Conservation (phyloP, 192 early-diverging fungal genomes). For the Ambispora gerdemannii region DNA sequence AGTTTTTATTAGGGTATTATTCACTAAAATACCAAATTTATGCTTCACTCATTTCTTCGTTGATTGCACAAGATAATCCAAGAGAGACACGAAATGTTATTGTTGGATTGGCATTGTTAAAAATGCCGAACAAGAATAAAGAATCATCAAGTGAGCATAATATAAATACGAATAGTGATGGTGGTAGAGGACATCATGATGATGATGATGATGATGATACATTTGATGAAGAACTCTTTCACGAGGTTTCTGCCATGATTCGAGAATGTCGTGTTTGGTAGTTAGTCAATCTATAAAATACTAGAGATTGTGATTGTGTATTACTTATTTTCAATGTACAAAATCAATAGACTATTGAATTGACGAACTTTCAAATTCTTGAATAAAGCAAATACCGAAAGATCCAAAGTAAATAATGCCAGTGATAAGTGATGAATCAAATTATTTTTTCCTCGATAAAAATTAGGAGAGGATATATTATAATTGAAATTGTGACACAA, state of each 20-base stretch:
- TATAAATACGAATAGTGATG: conserved; percentile 32
- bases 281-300: too few species aligned
- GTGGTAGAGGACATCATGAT: conserved; percentile 19
- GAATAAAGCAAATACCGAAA: too few species aligned
- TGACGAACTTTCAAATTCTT: too few species aligned
- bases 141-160: conserved; percentile 6
- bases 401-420: too few species aligned
- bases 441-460: too few species aligned
- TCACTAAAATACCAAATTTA: conserved; percentile 51
- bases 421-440: too few species aligned
- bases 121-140: neutral
- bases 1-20: conserved; percentile 45
- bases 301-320: too few species aligned
- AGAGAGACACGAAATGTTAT: conserved; percentile 45
- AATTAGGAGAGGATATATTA: too few species aligned
- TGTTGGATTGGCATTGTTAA: conserved; percentile 44
- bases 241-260: conserved; percentile 40
- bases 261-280: conserved; percentile 46
- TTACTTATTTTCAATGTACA: too few species aligned
- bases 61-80: conserved; percentile 50
- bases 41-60: conserved; percentile 47
- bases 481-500: too few species aligned
- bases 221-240: conserved; percentile 40
- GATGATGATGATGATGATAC: conserved; percentile 30
- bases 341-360: too few species aligned